Percentiles rank a stretch among this genome's conserved stretches.
phyloP scores from a whole-genome alignment of 306 rosid genomes.

The Malus sieversii region DNA sequence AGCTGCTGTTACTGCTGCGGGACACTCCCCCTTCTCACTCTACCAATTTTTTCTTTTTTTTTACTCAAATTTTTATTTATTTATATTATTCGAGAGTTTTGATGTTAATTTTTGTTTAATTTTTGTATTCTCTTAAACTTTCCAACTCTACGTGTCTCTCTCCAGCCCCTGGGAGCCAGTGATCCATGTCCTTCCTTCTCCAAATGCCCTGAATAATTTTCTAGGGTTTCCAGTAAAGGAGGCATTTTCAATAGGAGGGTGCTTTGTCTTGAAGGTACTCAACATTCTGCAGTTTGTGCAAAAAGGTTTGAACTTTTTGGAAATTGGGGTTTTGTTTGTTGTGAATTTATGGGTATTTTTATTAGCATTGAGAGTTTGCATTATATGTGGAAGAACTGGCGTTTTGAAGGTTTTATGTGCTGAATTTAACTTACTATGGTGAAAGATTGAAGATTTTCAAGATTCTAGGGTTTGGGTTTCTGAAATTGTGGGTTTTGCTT shows the following conservation, averaged over 20 bases:
- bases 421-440: constrained; percentile 14
- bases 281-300: constrained; percentile 7
- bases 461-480: constrained; percentile 28
- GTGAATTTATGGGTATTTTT: constrained; percentile 4
- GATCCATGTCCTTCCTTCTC: constrained; percentile 66
- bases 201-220: constrained; percentile 24
- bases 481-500: constrained; percentile 16
- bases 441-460: constrained; percentile 26
- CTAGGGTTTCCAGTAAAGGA: constrained; percentile 27
- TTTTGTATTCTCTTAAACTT: constrained; percentile 33
- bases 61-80: not conserved
- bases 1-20: not conserved
- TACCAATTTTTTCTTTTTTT: not conserved
- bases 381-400: constrained; percentile 22
- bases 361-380: constrained; percentile 11
- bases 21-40: not conserved
- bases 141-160: constrained; percentile 29
- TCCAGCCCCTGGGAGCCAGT: constrained; percentile 42
- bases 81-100: not conserved
- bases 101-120: not conserved
- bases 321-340: constrained; percentile 13
- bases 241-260: constrained; percentile 8
- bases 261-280: constrained; percentile 17
- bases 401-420: constrained; percentile 22
- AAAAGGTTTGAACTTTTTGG: constrained; percentile 15